These are phyloP conservation scores for Penicillium crystallinum DNA, from an alignment of 495 filamentous ascomycete species.

Conservation along the genomic window DNA sequence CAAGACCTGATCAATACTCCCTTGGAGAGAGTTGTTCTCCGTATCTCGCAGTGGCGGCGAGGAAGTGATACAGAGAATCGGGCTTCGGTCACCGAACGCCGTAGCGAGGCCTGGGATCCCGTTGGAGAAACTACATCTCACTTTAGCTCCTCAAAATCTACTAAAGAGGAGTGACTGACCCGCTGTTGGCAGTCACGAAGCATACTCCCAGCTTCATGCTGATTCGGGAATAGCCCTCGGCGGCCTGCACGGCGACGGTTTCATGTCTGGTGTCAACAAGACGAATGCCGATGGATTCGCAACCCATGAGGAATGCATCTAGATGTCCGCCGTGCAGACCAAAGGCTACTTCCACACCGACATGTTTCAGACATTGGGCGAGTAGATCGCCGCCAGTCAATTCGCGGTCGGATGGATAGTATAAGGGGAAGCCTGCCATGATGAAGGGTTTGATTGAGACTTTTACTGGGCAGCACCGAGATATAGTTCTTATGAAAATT, in stretches of 20 bases:
- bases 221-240: constrained; percentile 23
- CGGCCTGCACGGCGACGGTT: constrained; percentile 27
- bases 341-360: constrained; percentile 26
- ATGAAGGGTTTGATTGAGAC: constrained; percentile 17
- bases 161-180: constrained; percentile 5
- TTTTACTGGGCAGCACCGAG: too few species aligned
- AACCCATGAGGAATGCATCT: constrained; percentile 29
- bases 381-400: constrained; percentile 27
- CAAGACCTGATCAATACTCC: constrained; percentile 25
- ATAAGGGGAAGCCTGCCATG: constrained; percentile 25
- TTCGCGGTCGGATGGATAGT: constrained; percentile 17
- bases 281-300: constrained; percentile 20
- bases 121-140: constrained; percentile 22
- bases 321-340: constrained; percentile 30
- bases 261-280: constrained; percentile 30
- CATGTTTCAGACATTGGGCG: constrained; percentile 24
- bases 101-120: constrained; percentile 26
- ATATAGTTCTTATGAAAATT: too few species aligned
- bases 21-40: constrained; percentile 29
- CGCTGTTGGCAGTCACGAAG: constrained; percentile 30
- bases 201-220: constrained; percentile 22
- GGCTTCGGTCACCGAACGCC: constrained; percentile 22
- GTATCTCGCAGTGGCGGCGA: constrained; percentile 25
- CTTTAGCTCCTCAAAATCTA: not conserved
- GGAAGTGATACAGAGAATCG: constrained; percentile 27